Percentiles rank a stretch among this genome's conserved stretches.
Evolutionary conservation across 208 protist species (phyloP).

Genomic region (Leishmania lainsoni): DNA sequence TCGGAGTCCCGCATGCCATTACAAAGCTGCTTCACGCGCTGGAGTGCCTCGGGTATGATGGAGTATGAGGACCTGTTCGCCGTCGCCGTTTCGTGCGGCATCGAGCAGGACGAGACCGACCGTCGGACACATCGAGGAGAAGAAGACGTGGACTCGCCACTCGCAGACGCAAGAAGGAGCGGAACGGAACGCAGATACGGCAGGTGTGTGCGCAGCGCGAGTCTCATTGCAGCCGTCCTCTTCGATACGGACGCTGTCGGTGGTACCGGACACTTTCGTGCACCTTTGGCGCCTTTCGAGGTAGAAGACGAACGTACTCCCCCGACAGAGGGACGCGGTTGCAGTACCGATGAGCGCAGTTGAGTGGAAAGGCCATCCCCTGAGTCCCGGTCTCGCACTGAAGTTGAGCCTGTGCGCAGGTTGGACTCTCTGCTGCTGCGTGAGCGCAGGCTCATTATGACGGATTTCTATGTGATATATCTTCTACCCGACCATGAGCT

Average conservation of each 20-base stretch:
- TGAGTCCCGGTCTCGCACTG: conserved; percentile 5
- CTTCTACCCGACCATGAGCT: background rate
- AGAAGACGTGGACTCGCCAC: background rate
- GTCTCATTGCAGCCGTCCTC: conserved; percentile 16
- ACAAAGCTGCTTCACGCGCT: conserved; percentile 28
- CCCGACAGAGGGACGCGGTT: background rate
- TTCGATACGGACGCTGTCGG: conserved; percentile 11
- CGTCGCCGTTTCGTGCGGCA: conserved; percentile 4
- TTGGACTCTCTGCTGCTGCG: conserved; percentile 5
- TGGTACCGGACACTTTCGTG: background rate
- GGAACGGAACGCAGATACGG: conserved; percentile 23
- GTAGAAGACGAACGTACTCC: background rate
- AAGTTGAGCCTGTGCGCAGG: conserved; percentile 4
- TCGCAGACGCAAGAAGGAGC: background rate
- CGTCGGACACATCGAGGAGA: conserved; percentile 1
- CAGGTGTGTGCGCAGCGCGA: conserved; percentile 27
- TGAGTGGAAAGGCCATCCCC: background rate
- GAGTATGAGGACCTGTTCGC: conserved; percentile 12
- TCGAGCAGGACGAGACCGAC: conserved; percentile 18
- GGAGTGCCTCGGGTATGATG: conserved; percentile 23
- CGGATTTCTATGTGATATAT: background rate
- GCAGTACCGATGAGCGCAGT: background rate
- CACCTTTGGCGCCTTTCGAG: background rate
- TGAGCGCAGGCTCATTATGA: conserved; percentile 10
- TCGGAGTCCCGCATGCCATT: conserved; percentile 14